Percentiles rank a stretch among this genome's conserved stretches.
phyloP scores from a whole-genome alignment of 2,329 filamentous ascomycete genomes.

The Teratosphaeria pseudoeucalypti region DNA sequence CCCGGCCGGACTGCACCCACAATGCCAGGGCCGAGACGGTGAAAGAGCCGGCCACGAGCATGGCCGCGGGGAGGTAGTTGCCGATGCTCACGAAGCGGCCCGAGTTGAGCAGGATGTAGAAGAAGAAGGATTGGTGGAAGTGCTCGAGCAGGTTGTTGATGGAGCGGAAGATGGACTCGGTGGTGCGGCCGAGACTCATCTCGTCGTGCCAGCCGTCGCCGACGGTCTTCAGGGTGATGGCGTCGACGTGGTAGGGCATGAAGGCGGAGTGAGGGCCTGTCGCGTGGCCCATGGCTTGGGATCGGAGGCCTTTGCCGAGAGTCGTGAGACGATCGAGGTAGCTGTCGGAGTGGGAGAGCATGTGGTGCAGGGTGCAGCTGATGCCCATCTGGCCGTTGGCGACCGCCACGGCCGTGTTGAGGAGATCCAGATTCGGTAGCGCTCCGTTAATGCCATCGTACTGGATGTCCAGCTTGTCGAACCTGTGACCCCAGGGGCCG shows the following conservation, averaged over 20 bases:
- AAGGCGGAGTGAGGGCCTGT: conserved; percentile 90
- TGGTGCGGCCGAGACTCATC: conserved; percentile 81
- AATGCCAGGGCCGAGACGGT: conserved; percentile 88
- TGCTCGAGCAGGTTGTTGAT: conserved; percentile 95
- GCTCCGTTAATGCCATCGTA: conserved; percentile 96
- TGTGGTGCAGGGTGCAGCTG: conserved; percentile 69
- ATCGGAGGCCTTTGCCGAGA: conserved; percentile 85
- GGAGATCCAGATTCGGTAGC: conserved; percentile 85
- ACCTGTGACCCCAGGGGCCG: conserved; percentile 59
- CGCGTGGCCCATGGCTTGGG: conserved; percentile 78
- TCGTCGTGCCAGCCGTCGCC: conserved; percentile 95
- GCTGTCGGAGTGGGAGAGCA: conserved; percentile 64
- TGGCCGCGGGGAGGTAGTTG: conserved; percentile 93
- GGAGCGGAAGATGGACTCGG: conserved; percentile 85
- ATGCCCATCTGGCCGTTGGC: conserved; percentile 89
- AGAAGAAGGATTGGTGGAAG: conserved; percentile 98
- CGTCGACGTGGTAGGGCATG: conserved; percentile 95
- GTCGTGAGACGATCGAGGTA: conserved; percentile 77
- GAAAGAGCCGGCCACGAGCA: conserved; percentile 89
- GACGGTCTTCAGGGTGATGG: conserved; percentile 81
- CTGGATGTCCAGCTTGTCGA: conserved; percentile 78
- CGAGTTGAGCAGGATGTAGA: conserved; percentile 85
- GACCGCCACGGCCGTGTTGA: conserved; percentile 86
- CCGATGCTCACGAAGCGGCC: conserved; percentile 96
- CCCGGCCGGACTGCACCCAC: conserved; percentile 76